A percentile compares a stretch with the other conserved stretches of the same genome.
Evolutionary conservation across 1,139 yeast genomes (phyloP).

Genomic region (Scheffersomyces insectosa): DNA sequence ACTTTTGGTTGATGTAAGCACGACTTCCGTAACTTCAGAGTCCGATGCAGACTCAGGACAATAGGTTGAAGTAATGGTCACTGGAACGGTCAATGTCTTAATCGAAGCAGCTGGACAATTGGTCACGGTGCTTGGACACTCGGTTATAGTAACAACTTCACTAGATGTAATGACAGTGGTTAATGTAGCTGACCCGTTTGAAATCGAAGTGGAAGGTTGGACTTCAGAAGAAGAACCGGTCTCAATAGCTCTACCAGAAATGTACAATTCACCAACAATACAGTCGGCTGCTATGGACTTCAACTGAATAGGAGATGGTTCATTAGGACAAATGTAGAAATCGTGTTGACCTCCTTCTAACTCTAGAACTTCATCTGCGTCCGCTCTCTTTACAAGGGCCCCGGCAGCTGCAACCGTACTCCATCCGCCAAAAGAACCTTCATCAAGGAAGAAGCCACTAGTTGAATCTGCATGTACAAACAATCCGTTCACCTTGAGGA

Average conservation of each 20-base stretch:
- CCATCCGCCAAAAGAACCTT: neutral
- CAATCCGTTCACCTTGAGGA: neutral
- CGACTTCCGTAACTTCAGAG: no score
- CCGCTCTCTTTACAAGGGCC: no score
- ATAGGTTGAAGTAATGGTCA: neutral
- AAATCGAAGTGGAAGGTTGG: neutral
- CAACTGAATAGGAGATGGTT: neutral
- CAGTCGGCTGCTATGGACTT: neutral
- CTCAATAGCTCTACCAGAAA: neutral
- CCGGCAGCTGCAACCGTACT: no score
- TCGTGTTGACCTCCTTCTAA: neutral
- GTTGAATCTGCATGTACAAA: neutral
- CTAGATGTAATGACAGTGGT: neutral
- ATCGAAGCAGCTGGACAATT: slow-evolving; percentile 1
- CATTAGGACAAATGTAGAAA: neutral
- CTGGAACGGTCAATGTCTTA: neutral
- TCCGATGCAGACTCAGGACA: no score
- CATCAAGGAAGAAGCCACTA: neutral
- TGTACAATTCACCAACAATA: neutral
- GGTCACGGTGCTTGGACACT: slow-evolving; percentile 1
- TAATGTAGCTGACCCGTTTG: neutral
- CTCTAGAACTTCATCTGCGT: no score
- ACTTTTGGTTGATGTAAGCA: no score
- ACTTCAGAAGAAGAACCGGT: neutral
- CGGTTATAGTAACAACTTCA: slow-evolving; percentile 1